Percentiles rank a stretch among this genome's conserved stretches.
These are phyloP conservation scores for Solanum chilense DNA, from an alignment of 257 asterid species.

Conservation along the genomic window DNA sequence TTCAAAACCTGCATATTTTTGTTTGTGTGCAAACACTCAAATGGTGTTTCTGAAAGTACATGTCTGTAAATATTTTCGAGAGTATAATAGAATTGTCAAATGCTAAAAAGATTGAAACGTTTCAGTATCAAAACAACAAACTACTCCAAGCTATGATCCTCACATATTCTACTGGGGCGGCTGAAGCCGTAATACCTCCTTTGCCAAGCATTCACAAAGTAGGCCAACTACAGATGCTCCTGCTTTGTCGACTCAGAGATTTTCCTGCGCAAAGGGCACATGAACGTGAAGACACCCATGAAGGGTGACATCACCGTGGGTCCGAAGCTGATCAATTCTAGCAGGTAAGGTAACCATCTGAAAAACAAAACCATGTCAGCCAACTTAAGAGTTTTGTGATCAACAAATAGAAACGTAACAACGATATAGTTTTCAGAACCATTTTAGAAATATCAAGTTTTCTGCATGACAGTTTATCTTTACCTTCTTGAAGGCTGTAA, in stretches of 20 bases:
- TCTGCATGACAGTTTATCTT: not conserved
- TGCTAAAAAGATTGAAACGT: not conserved
- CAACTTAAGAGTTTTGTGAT: not conserved
- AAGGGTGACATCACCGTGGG: constrained; percentile 72
- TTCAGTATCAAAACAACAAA: too few species aligned
- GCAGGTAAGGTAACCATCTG: constrained; percentile 70
- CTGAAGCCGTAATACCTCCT: too few species aligned
- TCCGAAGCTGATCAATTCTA: constrained; percentile 62
- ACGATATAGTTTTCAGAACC: not conserved
- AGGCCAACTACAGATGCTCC: not conserved
- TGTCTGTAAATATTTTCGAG: too few species aligned
- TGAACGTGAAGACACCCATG: constrained; percentile 72
- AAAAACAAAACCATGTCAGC: not conserved
- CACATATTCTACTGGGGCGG: too few species aligned
- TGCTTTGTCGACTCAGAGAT: not conserved
- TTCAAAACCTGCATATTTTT: too few species aligned
- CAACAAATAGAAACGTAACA: not conserved
- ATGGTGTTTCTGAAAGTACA: too few species aligned
- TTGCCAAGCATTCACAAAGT: not conserved
- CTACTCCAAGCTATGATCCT: too few species aligned
- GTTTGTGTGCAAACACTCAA: too few species aligned
- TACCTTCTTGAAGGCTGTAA: constrained; percentile 70
- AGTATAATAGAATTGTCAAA: too few species aligned
- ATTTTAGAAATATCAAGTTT: not conserved
- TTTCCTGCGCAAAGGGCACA: constrained; percentile 55